Percentiles rank a stretch among this genome's conserved stretches.
These are phyloP conservation scores for Luvunga scandens DNA, from an alignment of 345 rosid species.

Conservation along the genomic window DNA sequence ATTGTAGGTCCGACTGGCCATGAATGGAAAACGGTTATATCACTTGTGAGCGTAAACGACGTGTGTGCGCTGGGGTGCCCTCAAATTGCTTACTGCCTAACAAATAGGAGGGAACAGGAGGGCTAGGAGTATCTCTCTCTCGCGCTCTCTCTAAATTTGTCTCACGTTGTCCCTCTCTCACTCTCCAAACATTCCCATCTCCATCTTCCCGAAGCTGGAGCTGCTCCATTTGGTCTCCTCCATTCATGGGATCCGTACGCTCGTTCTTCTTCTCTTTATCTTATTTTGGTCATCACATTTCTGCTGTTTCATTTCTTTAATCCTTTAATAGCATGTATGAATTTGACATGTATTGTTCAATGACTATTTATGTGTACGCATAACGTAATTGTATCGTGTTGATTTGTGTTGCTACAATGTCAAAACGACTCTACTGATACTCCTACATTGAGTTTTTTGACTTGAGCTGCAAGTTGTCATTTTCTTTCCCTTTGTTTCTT, in stretches of 20 bases:
- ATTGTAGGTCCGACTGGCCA: too few relatives aligned
- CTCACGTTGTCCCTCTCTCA: not conserved
- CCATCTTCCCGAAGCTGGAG: not conserved
- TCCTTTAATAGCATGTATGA: not conserved
- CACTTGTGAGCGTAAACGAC: not conserved
- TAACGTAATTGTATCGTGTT: not conserved
- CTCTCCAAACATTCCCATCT: not conserved
- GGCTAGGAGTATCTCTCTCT: not conserved
- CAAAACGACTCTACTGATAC: not conserved
- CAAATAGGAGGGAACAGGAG: too few relatives aligned
- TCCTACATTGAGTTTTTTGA: not conserved
- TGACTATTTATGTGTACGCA: not conserved
- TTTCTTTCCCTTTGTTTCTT: not conserved
- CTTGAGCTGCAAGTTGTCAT: not conserved
- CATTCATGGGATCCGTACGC: conserved; percentile 10
- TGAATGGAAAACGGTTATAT: not conserved
- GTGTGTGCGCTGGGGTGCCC: not conserved
- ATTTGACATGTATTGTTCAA: not conserved
- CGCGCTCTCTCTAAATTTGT: not conserved
- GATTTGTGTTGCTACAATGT: not conserved
- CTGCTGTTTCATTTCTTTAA: not conserved
- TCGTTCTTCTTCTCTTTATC: not conserved
- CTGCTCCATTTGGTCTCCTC: not conserved
- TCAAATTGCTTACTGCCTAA: too few relatives aligned
- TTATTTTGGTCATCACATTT: not conserved